A percentile compares a stretch with the other conserved stretches of the same genome.
Evolutionary conservation across 495 filamentous ascomycete species (phyloP).

Genomic region (Tricharina praecox): DNA sequence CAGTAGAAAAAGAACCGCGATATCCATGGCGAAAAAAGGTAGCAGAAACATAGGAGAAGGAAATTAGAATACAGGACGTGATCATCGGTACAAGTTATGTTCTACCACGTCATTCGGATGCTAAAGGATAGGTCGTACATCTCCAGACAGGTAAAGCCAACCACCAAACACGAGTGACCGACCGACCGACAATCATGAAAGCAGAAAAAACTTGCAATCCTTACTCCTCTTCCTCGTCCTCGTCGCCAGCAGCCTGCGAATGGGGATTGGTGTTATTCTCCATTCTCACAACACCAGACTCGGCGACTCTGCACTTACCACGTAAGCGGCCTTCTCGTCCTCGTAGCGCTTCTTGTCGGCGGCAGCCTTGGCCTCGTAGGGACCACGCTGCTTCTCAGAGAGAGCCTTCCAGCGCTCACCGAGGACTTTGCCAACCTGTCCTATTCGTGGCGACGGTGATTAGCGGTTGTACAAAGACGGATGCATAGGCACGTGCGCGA

Average conservation of each 20-base stretch:
- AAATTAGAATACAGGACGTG: slow-evolving; percentile 7
- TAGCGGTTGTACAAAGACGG: background rate
- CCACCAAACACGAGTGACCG: background rate
- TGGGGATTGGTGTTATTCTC: slow-evolving; percentile 7
- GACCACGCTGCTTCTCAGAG: slow-evolving; percentile 67
- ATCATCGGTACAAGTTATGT: slow-evolving; percentile 1
- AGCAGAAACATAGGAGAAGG: background rate
- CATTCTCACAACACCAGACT: no score
- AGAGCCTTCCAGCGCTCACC: slow-evolving; percentile 97
- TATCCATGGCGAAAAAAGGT: slow-evolving; percentile 1
- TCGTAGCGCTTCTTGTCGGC: slow-evolving; percentile 98
- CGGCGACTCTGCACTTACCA: slow-evolving; percentile 44
- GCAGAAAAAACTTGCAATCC: background rate
- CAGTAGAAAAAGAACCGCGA: background rate
- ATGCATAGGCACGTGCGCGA: background rate
- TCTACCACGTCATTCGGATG: slow-evolving; percentile 1
- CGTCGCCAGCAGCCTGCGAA: slow-evolving; percentile 33
- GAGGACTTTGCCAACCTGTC: slow-evolving; percentile 92
- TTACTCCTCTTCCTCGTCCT: slow-evolving; percentile 39
- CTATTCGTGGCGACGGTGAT: slow-evolving; percentile 30
- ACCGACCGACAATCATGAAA: background rate
- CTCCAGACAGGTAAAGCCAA: background rate
- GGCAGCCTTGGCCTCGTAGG: slow-evolving; percentile 90
- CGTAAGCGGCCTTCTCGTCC: slow-evolving; percentile 86
- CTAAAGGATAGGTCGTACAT: background rate